A percentile compares a stretch with the other conserved stretches of the same genome.
phyloP scores from a whole-genome alignment of 169 alveolate species.

The Plasmodium gaboni region DNA sequence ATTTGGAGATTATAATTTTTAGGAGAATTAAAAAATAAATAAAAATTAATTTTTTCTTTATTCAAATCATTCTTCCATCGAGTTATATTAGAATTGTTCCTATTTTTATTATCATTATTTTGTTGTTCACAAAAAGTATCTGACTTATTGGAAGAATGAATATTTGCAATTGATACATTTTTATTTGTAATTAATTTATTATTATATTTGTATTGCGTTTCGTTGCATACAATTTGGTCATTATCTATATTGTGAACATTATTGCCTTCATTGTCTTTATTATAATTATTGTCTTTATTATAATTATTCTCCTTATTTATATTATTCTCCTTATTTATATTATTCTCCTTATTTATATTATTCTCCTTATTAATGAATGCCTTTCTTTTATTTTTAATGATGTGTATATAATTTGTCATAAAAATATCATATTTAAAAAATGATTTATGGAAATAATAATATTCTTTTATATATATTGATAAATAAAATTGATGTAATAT shows the following conservation, averaged over 20 bases:
- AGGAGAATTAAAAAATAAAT: conserved; percentile 67
- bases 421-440: conserved; percentile 70
- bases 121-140: background rate
- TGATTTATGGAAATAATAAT: conserved; percentile 53
- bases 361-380: background rate
- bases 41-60: conserved; percentile 20
- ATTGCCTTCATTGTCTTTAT: background rate
- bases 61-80: background rate
- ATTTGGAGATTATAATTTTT: conserved; percentile 45
- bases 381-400: conserved; percentile 55
- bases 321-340: background rate
- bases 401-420: conserved; percentile 21
- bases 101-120: background rate
- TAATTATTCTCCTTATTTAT: background rate
- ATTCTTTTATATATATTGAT: conserved; percentile 63
- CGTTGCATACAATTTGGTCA: background rate
- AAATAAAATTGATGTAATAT: conserved; percentile 51
- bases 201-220: background rate
- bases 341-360: background rate
- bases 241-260: background rate
- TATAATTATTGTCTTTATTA: background rate
- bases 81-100: background rate
- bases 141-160: too few species aligned
- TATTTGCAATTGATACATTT: too few species aligned
- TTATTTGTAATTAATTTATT: too few species aligned